A percentile compares a stretch with the other conserved stretches of the same genome.
These are phyloP conservation scores for Fusarium foetens DNA, from an alignment of 2,329 filamentous ascomycete species.

Conservation along the genomic window DNA sequence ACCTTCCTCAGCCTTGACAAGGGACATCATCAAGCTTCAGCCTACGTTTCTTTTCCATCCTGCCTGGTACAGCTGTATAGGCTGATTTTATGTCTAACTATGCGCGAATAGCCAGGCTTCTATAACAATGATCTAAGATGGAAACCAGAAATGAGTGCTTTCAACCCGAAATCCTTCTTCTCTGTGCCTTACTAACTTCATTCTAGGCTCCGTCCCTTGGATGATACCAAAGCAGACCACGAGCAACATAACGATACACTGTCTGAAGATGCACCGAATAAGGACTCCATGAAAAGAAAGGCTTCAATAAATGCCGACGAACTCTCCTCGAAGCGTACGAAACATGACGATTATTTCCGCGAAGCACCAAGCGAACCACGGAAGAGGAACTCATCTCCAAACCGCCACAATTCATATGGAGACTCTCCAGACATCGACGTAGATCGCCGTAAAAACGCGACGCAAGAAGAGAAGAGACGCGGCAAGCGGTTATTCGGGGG, in stretches of 20 bases:
- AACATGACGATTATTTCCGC: slow-evolving; percentile 36
- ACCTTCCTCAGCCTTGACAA: slow-evolving; percentile 47
- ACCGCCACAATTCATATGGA: slow-evolving; percentile 17
- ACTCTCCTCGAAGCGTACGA: slow-evolving; percentile 43
- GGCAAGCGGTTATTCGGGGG: slow-evolving; percentile 88
- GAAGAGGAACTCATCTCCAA: slow-evolving; percentile 28
- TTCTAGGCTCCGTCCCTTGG: slow-evolving; percentile 30
- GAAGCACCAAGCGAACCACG: slow-evolving; percentile 20
- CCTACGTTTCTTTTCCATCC: background rate
- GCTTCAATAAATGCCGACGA: slow-evolving; percentile 36
- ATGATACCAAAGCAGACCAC: slow-evolving; percentile 14
- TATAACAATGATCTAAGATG: slow-evolving; percentile 16
- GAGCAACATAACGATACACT: slow-evolving; percentile 1
- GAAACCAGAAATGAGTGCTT: slow-evolving; percentile 38
- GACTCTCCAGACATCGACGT: slow-evolving; percentile 8
- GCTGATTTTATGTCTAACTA: background rate
- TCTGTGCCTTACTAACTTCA: slow-evolving; percentile 30
- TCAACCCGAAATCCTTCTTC: background rate
- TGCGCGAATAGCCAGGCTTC: background rate
- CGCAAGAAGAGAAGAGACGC: slow-evolving; percentile 82
- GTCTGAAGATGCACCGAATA: slow-evolving; percentile 4
- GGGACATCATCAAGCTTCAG: slow-evolving; percentile 10
- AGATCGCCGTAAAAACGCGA: slow-evolving; percentile 43
- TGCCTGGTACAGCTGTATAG: background rate
- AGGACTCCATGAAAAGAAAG: slow-evolving; percentile 46